Evolutionary conservation across 2,329 filamentous ascomycete species (phyloP), one percentile per base, ranked within the genome.

Genomic region (Pseudohalonectria lignicola): DNA sequence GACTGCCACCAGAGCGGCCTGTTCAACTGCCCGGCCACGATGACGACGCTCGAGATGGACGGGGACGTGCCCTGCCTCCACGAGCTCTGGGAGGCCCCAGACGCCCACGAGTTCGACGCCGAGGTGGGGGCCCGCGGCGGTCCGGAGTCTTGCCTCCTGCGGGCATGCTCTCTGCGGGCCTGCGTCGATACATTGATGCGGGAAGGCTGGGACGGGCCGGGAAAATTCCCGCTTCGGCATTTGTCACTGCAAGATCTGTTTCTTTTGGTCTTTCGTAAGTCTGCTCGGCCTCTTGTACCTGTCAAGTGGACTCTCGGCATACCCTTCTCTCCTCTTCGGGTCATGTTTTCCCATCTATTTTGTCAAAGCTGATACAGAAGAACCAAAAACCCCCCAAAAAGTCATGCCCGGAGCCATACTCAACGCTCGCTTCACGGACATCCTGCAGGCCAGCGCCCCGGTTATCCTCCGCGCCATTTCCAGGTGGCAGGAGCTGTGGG

Each of bases 1-100:
- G 51, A 54, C 37, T 54, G 51, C 49, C 51, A 54, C 17, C 50
- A 55, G 21, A 35, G 41, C 17, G 47, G 53, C 34, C 43, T 51
- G 37, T 49, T 46, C 32, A 47, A 53, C 33, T 38, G 37, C 3
- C 49, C 47, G n/a, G 42, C 46, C 3, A 20, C 43, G 10, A 48
- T 48, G 15, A 45, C 48, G 2, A 44, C 45, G 8, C 29, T 38
- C 19, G 53, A 56, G 35, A 38, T 56, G 33, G 48, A 42, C 0
- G 49, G 46, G 19, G 43, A 49, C n/a, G 37, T 53, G 3, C 49
- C 52, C 1, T 51, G 48, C 23, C 38, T 47, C 5, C 36, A 36
- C 0, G 43, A 47, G 11, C 42, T 55, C 0, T 56, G 52, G 52
- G 48, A 54, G 17, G 46, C 52, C 0, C 37, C 41, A 3, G 36